Evolutionary conservation across 2,329 filamentous ascomycete species (phyloP).

Genomic region (Epichloe baconii): DNA sequence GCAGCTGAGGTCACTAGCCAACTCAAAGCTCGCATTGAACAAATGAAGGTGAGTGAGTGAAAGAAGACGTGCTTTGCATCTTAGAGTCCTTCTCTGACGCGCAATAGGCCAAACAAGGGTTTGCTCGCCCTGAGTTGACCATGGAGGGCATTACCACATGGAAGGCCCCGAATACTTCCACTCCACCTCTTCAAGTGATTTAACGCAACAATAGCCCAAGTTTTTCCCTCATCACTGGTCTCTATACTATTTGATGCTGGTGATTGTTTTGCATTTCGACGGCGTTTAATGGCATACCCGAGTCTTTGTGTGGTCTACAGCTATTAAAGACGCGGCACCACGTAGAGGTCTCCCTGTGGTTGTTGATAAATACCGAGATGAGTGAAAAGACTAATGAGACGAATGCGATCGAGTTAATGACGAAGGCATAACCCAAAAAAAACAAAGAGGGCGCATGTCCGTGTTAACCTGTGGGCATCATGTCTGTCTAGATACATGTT

Average conservation of each 20-base stretch:
- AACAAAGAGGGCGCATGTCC: too few species aligned
- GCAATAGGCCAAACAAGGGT: conserved; percentile 16
- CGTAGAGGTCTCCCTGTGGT: not conserved
- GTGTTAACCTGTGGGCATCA: too few species aligned
- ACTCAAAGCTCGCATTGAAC: conserved; percentile 91
- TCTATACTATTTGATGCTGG: not conserved
- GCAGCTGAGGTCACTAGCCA: conserved; percentile 97
- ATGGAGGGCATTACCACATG: not conserved
- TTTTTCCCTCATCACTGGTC: not conserved
- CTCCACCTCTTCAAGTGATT: not conserved
- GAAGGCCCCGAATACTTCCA: conserved; percentile 1
- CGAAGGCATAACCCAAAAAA: not conserved
- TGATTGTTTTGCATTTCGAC: conserved; percentile 17
- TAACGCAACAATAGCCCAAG: not conserved
- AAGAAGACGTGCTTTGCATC: not conserved
- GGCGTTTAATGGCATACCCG: conserved; percentile 23
- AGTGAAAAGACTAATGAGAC: conserved; percentile 1
- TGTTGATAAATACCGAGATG: not conserved
- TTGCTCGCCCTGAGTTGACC: conserved; percentile 14
- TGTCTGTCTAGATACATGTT: too few species aligned
- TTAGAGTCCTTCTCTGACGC: not conserved
- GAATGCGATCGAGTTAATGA: conserved; percentile 1
- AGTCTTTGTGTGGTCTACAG: conserved; percentile 9
- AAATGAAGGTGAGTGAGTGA: conserved; percentile 70
- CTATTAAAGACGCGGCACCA: not conserved